phyloP scores from a whole-genome alignment of 139 green algal species.

The Astrephomene gubernaculifera region DNA sequence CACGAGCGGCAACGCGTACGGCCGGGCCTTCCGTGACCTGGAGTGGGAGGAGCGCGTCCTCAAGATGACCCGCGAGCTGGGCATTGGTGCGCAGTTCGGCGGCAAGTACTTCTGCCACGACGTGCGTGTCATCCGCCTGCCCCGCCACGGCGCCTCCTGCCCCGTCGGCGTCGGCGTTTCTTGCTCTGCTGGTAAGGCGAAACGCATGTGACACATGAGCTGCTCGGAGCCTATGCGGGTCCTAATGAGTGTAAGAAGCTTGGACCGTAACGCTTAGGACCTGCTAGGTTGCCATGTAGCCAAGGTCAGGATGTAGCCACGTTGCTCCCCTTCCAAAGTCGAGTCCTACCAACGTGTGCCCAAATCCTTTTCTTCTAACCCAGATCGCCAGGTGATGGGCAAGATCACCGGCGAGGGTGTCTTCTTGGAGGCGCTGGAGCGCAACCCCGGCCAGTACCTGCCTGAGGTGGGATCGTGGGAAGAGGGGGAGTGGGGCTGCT shows the following conservation, averaged over 20 bases:
- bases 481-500: neutral
- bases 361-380: neutral
- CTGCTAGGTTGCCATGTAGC: no score
- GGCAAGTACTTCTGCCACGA: slow-evolving; percentile 72
- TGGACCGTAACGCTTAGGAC: no score
- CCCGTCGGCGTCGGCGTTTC: slow-evolving; percentile 62
- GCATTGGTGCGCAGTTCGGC: slow-evolving; percentile 49
- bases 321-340: no score
- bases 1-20: slow-evolving; percentile 51
- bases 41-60: slow-evolving; percentile 61
- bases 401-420: slow-evolving; percentile 63
- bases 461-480: slow-evolving; percentile 36
- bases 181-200: slow-evolving; percentile 54
- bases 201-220: no score
- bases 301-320: no score
- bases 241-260: no score
- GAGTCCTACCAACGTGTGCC: no score
- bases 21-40: slow-evolving; percentile 61
- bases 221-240: no score
- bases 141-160: slow-evolving; percentile 58
- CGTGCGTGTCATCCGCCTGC: slow-evolving; percentile 60
- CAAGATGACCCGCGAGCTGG: slow-evolving; percentile 51
- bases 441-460: slow-evolving; percentile 55
- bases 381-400: slow-evolving; percentile 60
- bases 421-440: slow-evolving; percentile 61